A percentile compares a stretch with the other conserved stretches of the same genome.
Conservation (phyloP, 768 basidiomycete species). For the Tricholoma matsutake region DNA sequence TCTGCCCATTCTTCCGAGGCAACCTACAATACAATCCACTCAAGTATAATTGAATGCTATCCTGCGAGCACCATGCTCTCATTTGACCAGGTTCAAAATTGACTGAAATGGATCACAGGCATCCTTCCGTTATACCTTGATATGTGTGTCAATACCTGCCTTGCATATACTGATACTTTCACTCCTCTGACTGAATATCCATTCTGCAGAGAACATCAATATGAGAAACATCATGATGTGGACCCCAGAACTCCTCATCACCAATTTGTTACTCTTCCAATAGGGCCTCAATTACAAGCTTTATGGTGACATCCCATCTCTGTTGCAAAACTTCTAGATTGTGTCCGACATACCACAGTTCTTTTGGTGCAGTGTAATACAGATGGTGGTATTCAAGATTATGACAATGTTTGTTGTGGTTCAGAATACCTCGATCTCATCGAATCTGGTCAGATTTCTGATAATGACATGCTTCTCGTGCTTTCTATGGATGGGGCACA, state of each 20-base stretch:
- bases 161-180: too few relatives aligned
- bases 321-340: constrained; percentile 7
- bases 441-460: constrained; percentile 13
- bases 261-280: constrained; percentile 15
- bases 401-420: too few relatives aligned
- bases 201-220: not conserved
- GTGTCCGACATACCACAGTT: constrained; percentile 9
- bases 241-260: not conserved
- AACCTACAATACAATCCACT: not conserved
- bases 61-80: not conserved
- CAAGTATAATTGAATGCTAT: not conserved
- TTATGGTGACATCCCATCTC: constrained; percentile 16
- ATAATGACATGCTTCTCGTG: constrained; percentile 23
- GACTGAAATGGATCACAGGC: too few relatives aligned
- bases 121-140: too few relatives aligned
- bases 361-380: constrained; percentile 4
- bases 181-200: not conserved
- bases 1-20: not conserved
- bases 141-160: too few relatives aligned
- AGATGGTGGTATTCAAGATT: not conserved
- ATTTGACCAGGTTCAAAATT: not conserved
- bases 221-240: not conserved
- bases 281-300: constrained; percentile 29
- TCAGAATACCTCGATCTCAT: constrained; percentile 1
- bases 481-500: constrained; percentile 33